phyloP scores from a whole-genome alignment of 371 early-diverging fungal genomes.

The Mycotypha africana region DNA sequence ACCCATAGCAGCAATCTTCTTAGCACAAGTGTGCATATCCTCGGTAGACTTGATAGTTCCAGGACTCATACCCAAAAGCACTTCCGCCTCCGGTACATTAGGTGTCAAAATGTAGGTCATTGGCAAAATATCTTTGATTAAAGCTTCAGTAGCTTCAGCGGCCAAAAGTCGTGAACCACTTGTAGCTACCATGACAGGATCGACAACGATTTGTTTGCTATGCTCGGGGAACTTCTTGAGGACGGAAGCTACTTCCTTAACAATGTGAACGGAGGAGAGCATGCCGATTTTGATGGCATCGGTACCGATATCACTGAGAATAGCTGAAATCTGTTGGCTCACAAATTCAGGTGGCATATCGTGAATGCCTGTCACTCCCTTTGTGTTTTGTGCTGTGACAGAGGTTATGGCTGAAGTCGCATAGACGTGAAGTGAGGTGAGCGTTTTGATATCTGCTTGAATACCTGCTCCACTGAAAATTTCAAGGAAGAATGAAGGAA shows the following conservation, averaged over 20 bases:
- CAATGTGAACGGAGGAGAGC: slow-evolving; percentile 65
- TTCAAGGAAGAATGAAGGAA: not conserved
- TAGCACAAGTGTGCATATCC: slow-evolving; percentile 51
- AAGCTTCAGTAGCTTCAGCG: slow-evolving; percentile 55
- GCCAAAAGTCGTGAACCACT: slow-evolving; percentile 62
- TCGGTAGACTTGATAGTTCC: slow-evolving; percentile 43
- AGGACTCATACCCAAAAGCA: slow-evolving; percentile 27
- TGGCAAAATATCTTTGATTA: slow-evolving; percentile 52
- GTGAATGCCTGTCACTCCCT: slow-evolving; percentile 67
- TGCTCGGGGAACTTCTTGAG: slow-evolving; percentile 32
- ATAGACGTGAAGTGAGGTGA: slow-evolving; percentile 67
- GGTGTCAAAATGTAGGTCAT: slow-evolving; percentile 72
- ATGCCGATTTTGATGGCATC: slow-evolving; percentile 82
- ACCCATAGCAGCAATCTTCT: slow-evolving; percentile 40
- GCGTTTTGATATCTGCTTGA: slow-evolving; percentile 88
- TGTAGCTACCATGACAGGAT: slow-evolving; percentile 88
- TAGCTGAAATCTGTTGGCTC: slow-evolving; percentile 61
- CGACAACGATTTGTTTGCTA: slow-evolving; percentile 53
- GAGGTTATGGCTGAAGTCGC: slow-evolving; percentile 76
- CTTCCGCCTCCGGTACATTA: slow-evolving; percentile 80
- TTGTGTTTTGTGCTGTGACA: slow-evolving; percentile 82
- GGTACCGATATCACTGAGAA: slow-evolving; percentile 73
- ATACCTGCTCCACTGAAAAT: slow-evolving; percentile 65
- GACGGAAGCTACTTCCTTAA: slow-evolving; percentile 45
- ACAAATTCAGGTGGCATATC: slow-evolving; percentile 63